phyloP scores from a whole-genome alignment of 106 monocot species.

The Acanthochlamys bracteata region DNA sequence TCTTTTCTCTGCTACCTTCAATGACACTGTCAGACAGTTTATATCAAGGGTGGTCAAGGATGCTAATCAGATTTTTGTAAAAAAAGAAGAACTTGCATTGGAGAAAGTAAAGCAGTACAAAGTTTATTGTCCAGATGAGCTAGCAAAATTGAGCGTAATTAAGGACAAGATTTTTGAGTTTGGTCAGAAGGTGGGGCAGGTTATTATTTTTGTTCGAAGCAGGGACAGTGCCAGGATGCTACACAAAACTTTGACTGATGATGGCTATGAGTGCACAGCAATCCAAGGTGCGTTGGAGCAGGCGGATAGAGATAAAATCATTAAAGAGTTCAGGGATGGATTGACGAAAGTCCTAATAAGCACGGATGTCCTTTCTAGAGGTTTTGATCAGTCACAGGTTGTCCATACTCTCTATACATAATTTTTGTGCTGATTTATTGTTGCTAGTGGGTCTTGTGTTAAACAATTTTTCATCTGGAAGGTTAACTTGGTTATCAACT shows the following conservation, averaged over 20 bases:
- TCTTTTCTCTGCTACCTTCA: slow-evolving; percentile 90
- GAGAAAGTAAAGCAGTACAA: slow-evolving; percentile 87
- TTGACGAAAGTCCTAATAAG: slow-evolving; percentile 86
- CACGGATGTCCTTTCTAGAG: slow-evolving; percentile 86
- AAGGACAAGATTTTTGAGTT: slow-evolving; percentile 87
- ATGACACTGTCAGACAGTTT: slow-evolving; percentile 72
- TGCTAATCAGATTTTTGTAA: slow-evolving; percentile 83
- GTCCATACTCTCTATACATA: background rate
- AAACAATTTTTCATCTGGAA: slow-evolving; percentile 10
- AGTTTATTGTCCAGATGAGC: slow-evolving; percentile 77
- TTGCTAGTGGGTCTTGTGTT: slow-evolving; percentile 1
- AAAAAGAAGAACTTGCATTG: slow-evolving; percentile 81
- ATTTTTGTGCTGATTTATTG: background rate
- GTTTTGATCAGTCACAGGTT: slow-evolving; percentile 94
- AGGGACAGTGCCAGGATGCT: slow-evolving; percentile 69
- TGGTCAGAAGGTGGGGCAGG: slow-evolving; percentile 84
- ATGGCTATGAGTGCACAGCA: slow-evolving; percentile 87
- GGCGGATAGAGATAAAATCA: slow-evolving; percentile 71
- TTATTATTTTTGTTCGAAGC: slow-evolving; percentile 87
- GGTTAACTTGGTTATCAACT: slow-evolving; percentile 95
- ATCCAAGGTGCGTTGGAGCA: slow-evolving; percentile 80
- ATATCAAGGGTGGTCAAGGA: slow-evolving; percentile 56
- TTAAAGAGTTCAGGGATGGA: slow-evolving; percentile 86
- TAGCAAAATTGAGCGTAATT: slow-evolving; percentile 69
- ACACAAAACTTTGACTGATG: slow-evolving; percentile 41